These are phyloP conservation scores for Picea glauca DNA, from an alignment of 75 land plant genomes.

Conservation along the genomic window DNA sequence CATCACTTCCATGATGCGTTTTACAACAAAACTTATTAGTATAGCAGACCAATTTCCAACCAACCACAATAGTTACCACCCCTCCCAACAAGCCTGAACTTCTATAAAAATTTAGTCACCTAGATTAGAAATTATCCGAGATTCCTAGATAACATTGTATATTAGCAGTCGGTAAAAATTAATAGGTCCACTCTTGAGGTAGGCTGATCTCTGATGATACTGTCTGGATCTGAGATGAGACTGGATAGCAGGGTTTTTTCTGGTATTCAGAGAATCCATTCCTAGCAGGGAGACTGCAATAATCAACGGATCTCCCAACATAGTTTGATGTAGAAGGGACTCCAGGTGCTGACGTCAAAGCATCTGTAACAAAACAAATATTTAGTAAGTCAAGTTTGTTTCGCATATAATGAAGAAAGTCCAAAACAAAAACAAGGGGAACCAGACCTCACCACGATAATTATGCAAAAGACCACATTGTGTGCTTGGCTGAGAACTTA, in stretches of 20 bases:
- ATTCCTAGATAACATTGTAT: neutral
- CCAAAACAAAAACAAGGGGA: neutral
- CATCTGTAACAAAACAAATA: neutral
- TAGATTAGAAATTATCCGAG: slow-evolving; percentile 5
- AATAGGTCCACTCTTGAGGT: slow-evolving; percentile 66
- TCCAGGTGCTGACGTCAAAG: neutral
- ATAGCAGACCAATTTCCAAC: slow-evolving; percentile 4
- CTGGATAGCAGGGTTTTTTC: neutral
- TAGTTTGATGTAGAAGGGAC: neutral
- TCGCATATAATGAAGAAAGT: neutral
- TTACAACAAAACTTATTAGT: no score
- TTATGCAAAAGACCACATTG: neutral
- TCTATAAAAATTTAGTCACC: neutral
- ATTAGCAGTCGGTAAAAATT: slow-evolving; percentile 1
- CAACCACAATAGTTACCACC: neutral
- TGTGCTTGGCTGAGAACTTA: slow-evolving; percentile 14
- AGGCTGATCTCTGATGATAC: slow-evolving; percentile 24
- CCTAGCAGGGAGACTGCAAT: neutral
- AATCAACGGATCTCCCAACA: neutral
- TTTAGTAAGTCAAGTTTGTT: neutral
- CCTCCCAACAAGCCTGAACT: neutral
- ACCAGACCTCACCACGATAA: neutral
- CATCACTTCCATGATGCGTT: no score
- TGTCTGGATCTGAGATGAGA: neutral
- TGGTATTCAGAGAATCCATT: slow-evolving; percentile 5